These are phyloP conservation scores for Collybiopsis confluens DNA, from an alignment of 768 basidiomycete species.

Conservation along the genomic window DNA sequence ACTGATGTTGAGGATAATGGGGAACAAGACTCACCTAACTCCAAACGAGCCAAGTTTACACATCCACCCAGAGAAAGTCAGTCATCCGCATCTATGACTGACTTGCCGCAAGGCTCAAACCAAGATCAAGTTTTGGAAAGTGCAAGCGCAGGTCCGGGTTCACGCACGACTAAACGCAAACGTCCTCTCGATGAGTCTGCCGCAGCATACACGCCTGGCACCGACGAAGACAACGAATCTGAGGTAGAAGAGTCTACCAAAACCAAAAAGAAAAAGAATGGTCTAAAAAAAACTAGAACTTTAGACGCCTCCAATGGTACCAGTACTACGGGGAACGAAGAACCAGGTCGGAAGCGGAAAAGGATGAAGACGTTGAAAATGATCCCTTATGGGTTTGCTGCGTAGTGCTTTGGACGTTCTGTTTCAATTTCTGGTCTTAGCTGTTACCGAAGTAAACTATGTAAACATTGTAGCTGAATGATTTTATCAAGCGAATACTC, in stretches of 20 bases:
- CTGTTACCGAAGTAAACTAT: too few species aligned
- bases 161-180: constrained; percentile 5
- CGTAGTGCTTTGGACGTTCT: not conserved
- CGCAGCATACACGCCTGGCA: constrained; percentile 6
- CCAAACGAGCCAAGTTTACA: not conserved
- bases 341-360: constrained; percentile 28
- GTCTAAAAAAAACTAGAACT: constrained; percentile 33
- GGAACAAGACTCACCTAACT: not conserved
- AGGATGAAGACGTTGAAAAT: constrained; percentile 24
- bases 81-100: not conserved
- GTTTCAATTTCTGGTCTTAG: not conserved
- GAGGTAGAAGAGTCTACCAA: not conserved
- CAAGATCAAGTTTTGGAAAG: not conserved
- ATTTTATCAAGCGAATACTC: too few species aligned
- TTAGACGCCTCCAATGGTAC: constrained; percentile 23
- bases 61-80: not conserved
- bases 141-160: constrained; percentile 5
- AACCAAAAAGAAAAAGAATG: constrained; percentile 18
- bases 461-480: too few species aligned
- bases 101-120: not conserved
- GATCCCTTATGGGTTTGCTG: not conserved
- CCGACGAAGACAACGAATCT: constrained; percentile 10
- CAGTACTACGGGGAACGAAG: constrained; percentile 16
- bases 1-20: not conserved
- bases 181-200: not conserved